Evolutionary conservation across 768 basidiomycete genomes (phyloP).

Genomic region (Leccinum pellstonianum): DNA sequence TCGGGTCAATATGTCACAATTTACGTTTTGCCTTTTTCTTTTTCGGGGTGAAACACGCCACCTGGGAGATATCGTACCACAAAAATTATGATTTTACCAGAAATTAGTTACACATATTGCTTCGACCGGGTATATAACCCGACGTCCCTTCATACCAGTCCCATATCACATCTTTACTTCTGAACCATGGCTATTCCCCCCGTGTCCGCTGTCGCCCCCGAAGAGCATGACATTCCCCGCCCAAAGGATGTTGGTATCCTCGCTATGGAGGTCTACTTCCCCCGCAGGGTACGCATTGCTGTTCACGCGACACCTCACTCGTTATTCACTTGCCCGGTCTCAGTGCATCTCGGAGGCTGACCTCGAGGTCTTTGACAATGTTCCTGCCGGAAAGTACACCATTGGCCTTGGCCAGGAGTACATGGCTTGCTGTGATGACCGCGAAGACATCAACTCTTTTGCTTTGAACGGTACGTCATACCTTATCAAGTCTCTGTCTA

Average conservation of each 20-base stretch:
- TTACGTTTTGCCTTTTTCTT: not conserved
- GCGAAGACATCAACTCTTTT: constrained; percentile 99
- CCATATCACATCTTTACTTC: not conserved
- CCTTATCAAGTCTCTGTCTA: not conserved
- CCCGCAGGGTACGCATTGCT: constrained; percentile 65
- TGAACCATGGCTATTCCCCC: constrained; percentile 27
- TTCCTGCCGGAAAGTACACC: constrained; percentile 95
- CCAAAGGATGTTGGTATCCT: constrained; percentile 95
- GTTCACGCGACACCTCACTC: constrained; percentile 8
- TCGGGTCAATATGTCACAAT: not conserved
- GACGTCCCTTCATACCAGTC: not conserved
- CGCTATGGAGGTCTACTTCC: constrained; percentile 93
- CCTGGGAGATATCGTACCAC: constrained; percentile 29
- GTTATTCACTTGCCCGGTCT: constrained; percentile 8
- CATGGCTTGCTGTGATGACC: constrained; percentile 99
- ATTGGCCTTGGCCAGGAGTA: constrained; percentile 96
- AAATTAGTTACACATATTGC: constrained; percentile 19
- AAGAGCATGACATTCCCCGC: constrained; percentile 40
- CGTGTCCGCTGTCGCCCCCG: constrained; percentile 5
- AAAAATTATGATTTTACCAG: constrained; percentile 14
- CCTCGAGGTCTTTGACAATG: constrained; percentile 92
- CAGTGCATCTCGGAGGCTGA: constrained; percentile 96
- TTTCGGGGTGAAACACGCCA: constrained; percentile 30
- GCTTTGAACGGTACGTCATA: constrained; percentile 78
- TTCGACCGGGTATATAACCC: constrained; percentile 24